phyloP scores from a whole-genome alignment of 2,329 filamentous ascomycete genomes.

The Pseudocercospora fijiensis region DNA sequence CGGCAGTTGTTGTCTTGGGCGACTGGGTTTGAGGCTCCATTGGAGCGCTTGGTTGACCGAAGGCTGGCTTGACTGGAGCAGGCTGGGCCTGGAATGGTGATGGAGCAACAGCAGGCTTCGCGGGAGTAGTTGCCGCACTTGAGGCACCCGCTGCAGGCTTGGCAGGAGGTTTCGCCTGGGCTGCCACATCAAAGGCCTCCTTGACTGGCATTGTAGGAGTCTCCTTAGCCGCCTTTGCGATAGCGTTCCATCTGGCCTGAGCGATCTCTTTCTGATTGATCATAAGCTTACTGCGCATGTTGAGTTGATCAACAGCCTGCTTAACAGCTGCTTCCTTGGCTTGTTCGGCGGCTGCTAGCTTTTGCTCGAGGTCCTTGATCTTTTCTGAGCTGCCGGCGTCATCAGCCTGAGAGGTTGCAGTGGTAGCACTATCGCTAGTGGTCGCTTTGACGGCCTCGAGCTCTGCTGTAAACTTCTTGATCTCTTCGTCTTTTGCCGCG shows the following conservation, averaged over 20 bases:
- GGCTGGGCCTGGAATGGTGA: constrained; percentile 19
- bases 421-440: neutral
- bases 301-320: constrained; percentile 32
- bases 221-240: constrained; percentile 78
- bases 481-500: constrained; percentile 35
- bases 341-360: constrained; percentile 32
- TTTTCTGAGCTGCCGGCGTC: neutral
- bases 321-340: constrained; percentile 42
- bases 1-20: constrained; percentile 7
- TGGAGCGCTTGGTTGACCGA: constrained; percentile 28
- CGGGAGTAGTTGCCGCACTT: constrained; percentile 17
- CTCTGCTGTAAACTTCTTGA: constrained; percentile 27
- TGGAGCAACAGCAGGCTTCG: constrained; percentile 20
- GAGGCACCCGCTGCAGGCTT: constrained; percentile 22
- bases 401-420: neutral
- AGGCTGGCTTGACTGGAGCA: constrained; percentile 14
- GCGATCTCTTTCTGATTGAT: constrained; percentile 67
- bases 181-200: constrained; percentile 84
- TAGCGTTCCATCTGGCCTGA: constrained; percentile 71
- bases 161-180: constrained; percentile 51
- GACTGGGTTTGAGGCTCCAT: neutral
- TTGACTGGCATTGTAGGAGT: constrained; percentile 79
- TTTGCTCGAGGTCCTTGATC: constrained; percentile 22
- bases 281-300: constrained; percentile 67
- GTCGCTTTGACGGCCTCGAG: constrained; percentile 11